Evolutionary conservation across 2,329 filamentous ascomycete species (phyloP), one percentile per base, ranked within the genome.

Genomic region (Sclerotinia glacialis): DNA sequence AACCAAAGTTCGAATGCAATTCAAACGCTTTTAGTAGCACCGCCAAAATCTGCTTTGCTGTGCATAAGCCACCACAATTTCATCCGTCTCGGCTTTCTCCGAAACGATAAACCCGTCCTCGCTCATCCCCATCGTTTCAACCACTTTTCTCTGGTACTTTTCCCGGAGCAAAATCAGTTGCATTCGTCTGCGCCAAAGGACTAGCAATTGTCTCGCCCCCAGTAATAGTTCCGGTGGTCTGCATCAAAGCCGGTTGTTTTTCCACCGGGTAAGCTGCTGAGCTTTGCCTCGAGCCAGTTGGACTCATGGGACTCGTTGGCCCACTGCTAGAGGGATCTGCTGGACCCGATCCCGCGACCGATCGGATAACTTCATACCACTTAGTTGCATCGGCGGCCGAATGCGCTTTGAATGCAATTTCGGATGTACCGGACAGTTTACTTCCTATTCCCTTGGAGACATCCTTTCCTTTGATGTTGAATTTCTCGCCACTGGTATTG

Each of bases 401-500:
- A 78, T 93, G 89, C 0, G 93, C 93, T 80, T 96, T 96, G 86
- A 97, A 97, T 40, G 84, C 81, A 47, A 96, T 83, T 78, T 98
- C 94, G 50, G 92, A 88, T 34, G 80, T 86, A 71, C 93, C 91
- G 58, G 89, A 86, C 71, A 97, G 85, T 76, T 92, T 94, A 80
- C 89, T 90, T 74, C 89, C 88, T 70, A 97, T 80, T 70, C 89
- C 90, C 76, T 91, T 90, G 74, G 89, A 89, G 66, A 89, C 86
- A 77, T 99, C 93, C 79, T 98, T 98, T 78, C 95, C 95, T 82
- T 97, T 97, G 78, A 99, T 84, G 75, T 87, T 92, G 83, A 99
- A 98, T 79, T 96, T 97, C 68, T 89, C 85, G 64, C 90, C 93
- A 71, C 83, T 87, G 16, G 85, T 85, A 0, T 80, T 75, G 67